Evolutionary conservation across 768 basidiomycete species (phyloP).

Genomic region (Termitomyces sp.): DNA sequence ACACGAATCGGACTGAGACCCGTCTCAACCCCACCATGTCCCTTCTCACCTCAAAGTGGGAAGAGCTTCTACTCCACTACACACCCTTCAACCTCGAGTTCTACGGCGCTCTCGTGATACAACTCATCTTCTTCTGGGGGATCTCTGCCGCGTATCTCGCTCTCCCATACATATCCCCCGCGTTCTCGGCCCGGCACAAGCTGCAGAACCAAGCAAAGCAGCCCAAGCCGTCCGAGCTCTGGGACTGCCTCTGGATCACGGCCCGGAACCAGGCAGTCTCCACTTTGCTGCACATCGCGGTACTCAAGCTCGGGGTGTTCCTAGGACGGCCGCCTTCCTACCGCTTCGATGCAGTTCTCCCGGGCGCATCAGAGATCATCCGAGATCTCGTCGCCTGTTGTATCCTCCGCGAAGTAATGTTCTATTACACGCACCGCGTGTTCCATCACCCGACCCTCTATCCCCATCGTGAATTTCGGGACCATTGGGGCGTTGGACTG

Average conservation of each 20-base stretch:
- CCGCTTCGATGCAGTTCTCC: conserved; percentile 17
- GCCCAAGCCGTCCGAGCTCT: conserved; percentile 18
- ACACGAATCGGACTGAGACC: neutral
- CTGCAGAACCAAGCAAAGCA: conserved; percentile 23
- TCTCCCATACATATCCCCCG: conserved; percentile 17
- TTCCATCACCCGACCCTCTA: conserved; percentile 23
- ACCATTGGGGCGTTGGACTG: conserved; percentile 22
- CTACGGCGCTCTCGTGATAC: conserved; percentile 17
- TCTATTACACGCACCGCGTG: conserved; percentile 25
- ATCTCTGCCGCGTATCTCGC: conserved; percentile 19
- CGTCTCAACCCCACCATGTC: neutral
- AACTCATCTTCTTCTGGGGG: conserved; percentile 21
- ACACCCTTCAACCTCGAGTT: conserved; percentile 18
- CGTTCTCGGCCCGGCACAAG: conserved; percentile 20
- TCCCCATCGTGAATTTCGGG: conserved; percentile 20
- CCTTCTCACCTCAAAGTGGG: conserved; percentile 1
- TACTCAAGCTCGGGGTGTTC: conserved; percentile 5
- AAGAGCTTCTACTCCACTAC: conserved; percentile 10
- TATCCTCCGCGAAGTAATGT: conserved; percentile 23
- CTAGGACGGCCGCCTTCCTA: conserved; percentile 11
- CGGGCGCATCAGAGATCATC: conserved; percentile 13
- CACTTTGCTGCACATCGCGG: conserved; percentile 14
- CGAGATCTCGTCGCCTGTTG: conserved; percentile 16
- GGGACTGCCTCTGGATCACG: conserved; percentile 19
- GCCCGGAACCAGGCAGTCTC: conserved; percentile 21